Base-by-base conservation (phyloP, 345 rosid genomes). In the Aethionema arabicum region DNA sequence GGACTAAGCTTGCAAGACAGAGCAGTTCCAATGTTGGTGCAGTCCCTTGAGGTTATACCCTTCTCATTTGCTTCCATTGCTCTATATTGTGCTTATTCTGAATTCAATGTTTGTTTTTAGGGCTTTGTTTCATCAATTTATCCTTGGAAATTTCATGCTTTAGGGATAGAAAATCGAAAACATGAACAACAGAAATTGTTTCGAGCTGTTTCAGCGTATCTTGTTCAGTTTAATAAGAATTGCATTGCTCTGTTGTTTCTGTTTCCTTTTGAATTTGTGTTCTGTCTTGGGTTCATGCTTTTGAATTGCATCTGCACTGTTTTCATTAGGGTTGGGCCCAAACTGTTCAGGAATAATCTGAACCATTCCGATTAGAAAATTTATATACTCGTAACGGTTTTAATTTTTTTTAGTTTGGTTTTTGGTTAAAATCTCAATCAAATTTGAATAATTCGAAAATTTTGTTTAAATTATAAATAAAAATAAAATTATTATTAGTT, bases 1-100 rank as follows among this genome's bases (percentile, higher is more conserved):
- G 97, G 97, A 80, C 88, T 12, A 87, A 90, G 74, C 85, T 78
- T 61, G 97, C 95, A 48, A 77, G 81, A 73, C 76, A 81, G 68
- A 80, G 76, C 53, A 61, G 61, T 61, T 57, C 57, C 35, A 30
- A 21, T 21, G 27, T 21, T 21, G 27, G 31, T 77, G 0, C 67
- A 82, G 64, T 77, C 66, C 53, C 87, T 77, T 56, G 81, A 81
- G 65, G 76, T 82, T 67, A 78, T 63, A 52, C 77, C 42, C 51
- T 12, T 46, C 47, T 38, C 50, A 33, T 7, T 56, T n/a, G n/a
- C n/a, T 56, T 51, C 31, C 43, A 7, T 5, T 21, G 42, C 16
- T 59, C 13, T 68, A 21, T 68, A 39, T 51, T 59, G 46, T 68
- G 66, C 3, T 41, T 51, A 42, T 42, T 68, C 61, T 49, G 53